Conservation (phyloP, 352 stramenopile species). For the Phytophthora quininea region DNA sequence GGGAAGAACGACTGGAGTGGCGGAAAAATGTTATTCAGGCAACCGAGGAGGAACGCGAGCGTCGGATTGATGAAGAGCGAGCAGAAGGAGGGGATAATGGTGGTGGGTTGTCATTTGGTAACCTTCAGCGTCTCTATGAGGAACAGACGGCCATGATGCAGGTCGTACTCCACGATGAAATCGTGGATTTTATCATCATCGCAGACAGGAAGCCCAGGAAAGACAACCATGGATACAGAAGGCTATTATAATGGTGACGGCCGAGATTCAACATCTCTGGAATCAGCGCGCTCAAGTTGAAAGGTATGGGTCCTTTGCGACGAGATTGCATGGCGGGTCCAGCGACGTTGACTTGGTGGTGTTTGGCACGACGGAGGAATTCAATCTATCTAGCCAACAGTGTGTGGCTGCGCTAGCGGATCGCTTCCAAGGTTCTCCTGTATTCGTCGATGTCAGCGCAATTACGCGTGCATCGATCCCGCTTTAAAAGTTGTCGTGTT, state of each 20-base stretch:
- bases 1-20: constrained; percentile 74
- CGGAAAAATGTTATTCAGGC: constrained; percentile 68
- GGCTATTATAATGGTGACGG: constrained; percentile 55
- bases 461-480: constrained; percentile 77
- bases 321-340: constrained; percentile 58
- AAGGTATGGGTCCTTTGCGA: constrained; percentile 79
- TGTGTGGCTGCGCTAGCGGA: constrained; percentile 50
- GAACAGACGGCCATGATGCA: constrained; percentile 83
- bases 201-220: constrained; percentile 42
- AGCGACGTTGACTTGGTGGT: constrained; percentile 87
- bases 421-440: constrained; percentile 26
- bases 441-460: constrained; percentile 66
- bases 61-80: constrained; percentile 66
- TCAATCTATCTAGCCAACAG: constrained; percentile 53
- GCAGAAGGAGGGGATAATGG: constrained; percentile 34
- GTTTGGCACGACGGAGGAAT: constrained; percentile 62
- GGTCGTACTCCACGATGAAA: constrained; percentile 79
- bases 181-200: constrained; percentile 64
- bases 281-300: constrained; percentile 57
- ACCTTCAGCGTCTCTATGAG: constrained; percentile 82
- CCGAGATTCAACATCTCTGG: constrained; percentile 56
- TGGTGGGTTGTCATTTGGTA: constrained; percentile 55
- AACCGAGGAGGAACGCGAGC: constrained; percentile 75
- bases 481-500: constrained; percentile 76
- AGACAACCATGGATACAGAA: constrained; percentile 49